These are phyloP conservation scores for Mycena haematopus DNA, from an alignment of 768 basidiomycete genomes.

Conservation along the genomic window DNA sequence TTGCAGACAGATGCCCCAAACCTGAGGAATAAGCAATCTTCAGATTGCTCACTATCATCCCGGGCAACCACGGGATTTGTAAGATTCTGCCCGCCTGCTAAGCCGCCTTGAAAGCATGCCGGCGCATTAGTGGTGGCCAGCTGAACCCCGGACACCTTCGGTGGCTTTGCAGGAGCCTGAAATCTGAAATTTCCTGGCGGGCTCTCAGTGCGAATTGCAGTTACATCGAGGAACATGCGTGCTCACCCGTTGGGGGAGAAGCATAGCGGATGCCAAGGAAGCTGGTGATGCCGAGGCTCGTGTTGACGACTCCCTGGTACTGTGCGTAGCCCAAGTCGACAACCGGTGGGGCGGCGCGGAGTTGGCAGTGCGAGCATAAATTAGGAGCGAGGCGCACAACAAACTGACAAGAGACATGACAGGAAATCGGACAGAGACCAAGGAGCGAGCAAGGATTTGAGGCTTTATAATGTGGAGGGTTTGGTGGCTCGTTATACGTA, in stretches of 20 bases:
- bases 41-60: neutral
- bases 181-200: neutral
- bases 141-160: neutral
- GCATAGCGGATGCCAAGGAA: neutral
- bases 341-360: neutral
- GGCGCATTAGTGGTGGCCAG: neutral
- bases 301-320: neutral
- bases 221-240: neutral
- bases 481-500: too few species aligned
- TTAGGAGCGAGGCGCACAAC: too few species aligned
- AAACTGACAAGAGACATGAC: too few species aligned
- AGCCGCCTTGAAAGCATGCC: too few species aligned
- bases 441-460: too few species aligned
- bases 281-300: neutral
- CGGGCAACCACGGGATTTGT: neutral
- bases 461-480: too few species aligned
- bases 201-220: neutral
- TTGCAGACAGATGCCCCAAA: conserved; percentile 12
- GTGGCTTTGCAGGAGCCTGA: neutral
- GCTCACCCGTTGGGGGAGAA: neutral
- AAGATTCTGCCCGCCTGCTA: too few species aligned
- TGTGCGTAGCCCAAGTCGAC: neutral
- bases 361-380: too few species aligned
- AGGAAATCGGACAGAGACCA: too few species aligned
- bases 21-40: conserved; percentile 34